Conservation (phyloP, 106 monocot species). For the Dendrobium catenatum region DNA sequence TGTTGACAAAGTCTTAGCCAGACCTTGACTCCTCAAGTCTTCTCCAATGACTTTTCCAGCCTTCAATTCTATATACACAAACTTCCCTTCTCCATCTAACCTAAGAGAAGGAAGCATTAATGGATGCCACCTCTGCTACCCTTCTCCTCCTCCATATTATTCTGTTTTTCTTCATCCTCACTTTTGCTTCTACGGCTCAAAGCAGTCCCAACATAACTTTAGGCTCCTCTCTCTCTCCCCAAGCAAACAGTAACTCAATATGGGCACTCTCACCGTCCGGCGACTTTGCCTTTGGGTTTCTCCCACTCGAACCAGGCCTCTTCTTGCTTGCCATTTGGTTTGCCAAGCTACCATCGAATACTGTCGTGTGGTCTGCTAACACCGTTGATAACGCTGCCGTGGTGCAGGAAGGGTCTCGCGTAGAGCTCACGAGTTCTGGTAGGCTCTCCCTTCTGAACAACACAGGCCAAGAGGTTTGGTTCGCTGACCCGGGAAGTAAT, state of each 20-base stretch:
- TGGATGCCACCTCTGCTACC: background rate
- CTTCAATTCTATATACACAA: too few species aligned
- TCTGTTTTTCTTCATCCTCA: background rate
- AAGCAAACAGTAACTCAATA: background rate
- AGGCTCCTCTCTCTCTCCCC: background rate
- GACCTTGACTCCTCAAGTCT: too few species aligned
- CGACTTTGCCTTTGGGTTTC: constrained; percentile 32
- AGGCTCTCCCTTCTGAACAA: constrained; percentile 1
- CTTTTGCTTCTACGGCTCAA: background rate
- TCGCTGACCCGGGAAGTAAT: background rate
- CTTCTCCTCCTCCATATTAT: background rate
- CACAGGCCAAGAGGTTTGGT: constrained; percentile 12
- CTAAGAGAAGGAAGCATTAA: background rate
- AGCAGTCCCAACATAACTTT: background rate
- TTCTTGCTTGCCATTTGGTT: constrained; percentile 32
- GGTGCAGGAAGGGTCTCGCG: background rate
- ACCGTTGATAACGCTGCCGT: background rate
- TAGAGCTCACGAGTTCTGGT: background rate
- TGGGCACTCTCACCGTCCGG: constrained; percentile 13
- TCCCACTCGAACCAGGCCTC: background rate
- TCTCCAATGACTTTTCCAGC: too few species aligned
- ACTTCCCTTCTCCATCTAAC: too few species aligned
- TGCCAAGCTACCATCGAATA: constrained; percentile 9
- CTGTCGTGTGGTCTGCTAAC: constrained; percentile 11
- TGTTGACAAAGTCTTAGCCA: too few species aligned